These are phyloP conservation scores for Leishmania lainsoni DNA, from an alignment of 208 protist genomes.

Conservation along the genomic window DNA sequence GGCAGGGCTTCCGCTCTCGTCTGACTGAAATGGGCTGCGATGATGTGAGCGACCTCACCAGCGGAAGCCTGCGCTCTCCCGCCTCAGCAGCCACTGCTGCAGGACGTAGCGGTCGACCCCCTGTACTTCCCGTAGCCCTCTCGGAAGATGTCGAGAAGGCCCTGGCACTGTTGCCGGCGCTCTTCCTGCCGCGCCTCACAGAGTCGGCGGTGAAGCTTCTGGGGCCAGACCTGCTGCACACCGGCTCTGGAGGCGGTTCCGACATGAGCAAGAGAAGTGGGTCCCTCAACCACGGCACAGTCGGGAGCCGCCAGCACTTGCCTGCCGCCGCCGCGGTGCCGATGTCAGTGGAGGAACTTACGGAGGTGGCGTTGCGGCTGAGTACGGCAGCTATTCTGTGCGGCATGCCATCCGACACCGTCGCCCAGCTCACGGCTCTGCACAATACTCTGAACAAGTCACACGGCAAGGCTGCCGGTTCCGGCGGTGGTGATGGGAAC, in stretches of 20 bases:
- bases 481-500: not conserved
- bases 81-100: not conserved
- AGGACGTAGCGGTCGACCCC: not conserved
- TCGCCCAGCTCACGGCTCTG: slow-evolving; percentile 60
- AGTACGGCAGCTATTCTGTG: slow-evolving; percentile 37
- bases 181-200: slow-evolving; percentile 47
- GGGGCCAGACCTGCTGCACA: not conserved
- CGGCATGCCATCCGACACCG: slow-evolving; percentile 46
- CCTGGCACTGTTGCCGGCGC: slow-evolving; percentile 41
- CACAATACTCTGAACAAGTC: slow-evolving; percentile 54
- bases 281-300: not conserved
- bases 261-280: not conserved
- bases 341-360: slow-evolving; percentile 19
- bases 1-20: slow-evolving; percentile 21
- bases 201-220: slow-evolving; percentile 30
- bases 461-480: slow-evolving; percentile 1
- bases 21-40: slow-evolving; percentile 32
- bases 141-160: slow-evolving; percentile 34
- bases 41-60: slow-evolving; percentile 11
- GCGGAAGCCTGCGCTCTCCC: not conserved
- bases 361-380: slow-evolving; percentile 41
- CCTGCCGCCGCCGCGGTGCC: not conserved
- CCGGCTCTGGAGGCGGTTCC: not conserved
- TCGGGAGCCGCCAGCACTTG: not conserved
- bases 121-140: not conserved